Base-by-base conservation (phyloP, 2,329 filamentous ascomycete species). In the Cladosporium sp. region DNA sequence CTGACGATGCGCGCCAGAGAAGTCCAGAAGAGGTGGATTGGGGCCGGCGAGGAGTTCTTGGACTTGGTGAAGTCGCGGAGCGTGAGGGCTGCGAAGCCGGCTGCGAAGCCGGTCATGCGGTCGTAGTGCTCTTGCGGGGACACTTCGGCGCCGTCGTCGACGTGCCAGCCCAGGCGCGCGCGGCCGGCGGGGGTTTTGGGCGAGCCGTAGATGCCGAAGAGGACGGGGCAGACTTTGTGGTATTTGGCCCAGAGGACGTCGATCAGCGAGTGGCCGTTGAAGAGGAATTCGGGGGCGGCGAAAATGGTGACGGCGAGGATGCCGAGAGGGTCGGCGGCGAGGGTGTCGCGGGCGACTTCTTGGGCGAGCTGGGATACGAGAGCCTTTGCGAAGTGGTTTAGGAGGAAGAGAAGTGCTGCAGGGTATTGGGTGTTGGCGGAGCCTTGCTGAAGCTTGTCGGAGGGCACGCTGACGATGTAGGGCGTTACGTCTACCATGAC, bases 161-260 rank as follows among this genome's bases (percentile, higher is more conserved):
- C 78, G 58, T 77, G 81, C 89, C 89, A 95, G 0, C 89, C 89
- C 2, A 95, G 70, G n/a, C 80, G 77, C 14, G 70, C 60, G 10
- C 84, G 80, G 1, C 89, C 89, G 9, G 76, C 74, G 43, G 83
- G 78, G 0, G 84, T 95, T 56, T 78, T 83, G 66, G 95, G 89
- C 56, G 76, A 83, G 19, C 89, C 91, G 41, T 82, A 79, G 58
- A 91, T 82, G 14, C 92, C 92, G 66, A 95, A 97, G 0, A 98
- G 75, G 1, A 90, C 84, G 0, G 93, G 92, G 62, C 89, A 95
- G 3, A 82, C 77, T 13, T 87, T 77, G 55, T 90, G 83, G 63
- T 88, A 87, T 69, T 97, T 96, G 51, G 91, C 85, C 63, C 95
- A 85, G 31, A 97, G 76, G 54, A 97, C 87, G 65, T 95, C 88